phyloP scores from a whole-genome alignment of 2,329 filamentous ascomycete species.

The Scedosporium aurantiacum region DNA sequence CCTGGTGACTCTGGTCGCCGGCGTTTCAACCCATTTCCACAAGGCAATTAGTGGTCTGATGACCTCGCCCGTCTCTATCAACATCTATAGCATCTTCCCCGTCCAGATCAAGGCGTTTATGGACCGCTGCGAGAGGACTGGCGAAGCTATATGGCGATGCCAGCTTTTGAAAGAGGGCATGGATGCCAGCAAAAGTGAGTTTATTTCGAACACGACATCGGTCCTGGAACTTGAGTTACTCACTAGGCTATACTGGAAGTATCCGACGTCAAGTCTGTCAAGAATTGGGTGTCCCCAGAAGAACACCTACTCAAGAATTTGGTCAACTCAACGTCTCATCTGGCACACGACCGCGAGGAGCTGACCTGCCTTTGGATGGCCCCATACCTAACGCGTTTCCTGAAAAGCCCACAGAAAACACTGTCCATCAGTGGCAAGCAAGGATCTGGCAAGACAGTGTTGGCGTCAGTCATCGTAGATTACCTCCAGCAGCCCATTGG shows the following conservation, averaged over 20 bases:
- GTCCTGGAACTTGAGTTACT: neutral
- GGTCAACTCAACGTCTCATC: conserved; percentile 8
- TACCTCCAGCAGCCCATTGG: conserved; percentile 24
- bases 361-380: conserved; percentile 15
- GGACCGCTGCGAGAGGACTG: conserved; percentile 12
- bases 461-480: conserved; percentile 26
- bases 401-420: conserved; percentile 10
- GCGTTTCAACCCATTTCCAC: conserved; percentile 14
- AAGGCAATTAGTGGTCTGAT: conserved; percentile 10
- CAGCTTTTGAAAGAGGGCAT: conserved; percentile 21
- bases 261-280: conserved; percentile 19
- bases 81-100: conserved; percentile 14
- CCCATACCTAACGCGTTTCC: conserved; percentile 13
- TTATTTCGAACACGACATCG: neutral
- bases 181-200: conserved; percentile 18
- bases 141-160: conserved; percentile 17
- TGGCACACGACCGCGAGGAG: conserved; percentile 14
- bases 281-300: conserved; percentile 18
- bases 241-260: conserved; percentile 11
- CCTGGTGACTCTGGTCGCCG: conserved; percentile 13
- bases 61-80: conserved; percentile 13
- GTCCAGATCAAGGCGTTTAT: conserved; percentile 12
- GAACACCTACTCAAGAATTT: conserved; percentile 11
- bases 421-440: conserved; percentile 17
- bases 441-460: conserved; percentile 26